Conservation (phyloP, 495 filamentous ascomycete genomes). For the Choiromyces venosus region DNA sequence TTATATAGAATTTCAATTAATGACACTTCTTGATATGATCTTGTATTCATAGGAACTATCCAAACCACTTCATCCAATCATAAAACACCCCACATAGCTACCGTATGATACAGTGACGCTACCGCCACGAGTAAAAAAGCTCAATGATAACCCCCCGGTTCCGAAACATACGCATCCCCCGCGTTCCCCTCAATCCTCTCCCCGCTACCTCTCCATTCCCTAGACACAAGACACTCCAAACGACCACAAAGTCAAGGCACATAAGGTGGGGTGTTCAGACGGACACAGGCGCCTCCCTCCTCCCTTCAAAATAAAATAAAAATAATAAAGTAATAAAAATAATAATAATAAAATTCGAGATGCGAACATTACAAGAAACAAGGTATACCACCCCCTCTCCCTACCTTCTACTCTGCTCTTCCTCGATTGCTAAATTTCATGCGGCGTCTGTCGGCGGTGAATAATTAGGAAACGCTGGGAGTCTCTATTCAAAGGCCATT, state of each 20-base stretch:
- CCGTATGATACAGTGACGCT: not conserved
- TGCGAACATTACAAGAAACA: conserved; percentile 23
- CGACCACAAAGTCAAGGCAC: conserved; percentile 12
- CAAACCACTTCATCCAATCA: not conserved
- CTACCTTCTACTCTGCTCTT: not conserved
- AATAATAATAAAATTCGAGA: conserved; percentile 3
- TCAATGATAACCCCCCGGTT: not conserved
- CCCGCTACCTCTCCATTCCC: not conserved
- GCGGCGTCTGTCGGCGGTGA: not conserved
- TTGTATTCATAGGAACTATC: not conserved
- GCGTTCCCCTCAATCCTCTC: conserved; percentile 12
- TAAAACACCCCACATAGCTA: not conserved
- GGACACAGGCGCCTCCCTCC: too few relatives aligned
- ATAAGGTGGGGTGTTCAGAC: conserved; percentile 14
- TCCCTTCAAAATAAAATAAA: conserved; percentile 18
- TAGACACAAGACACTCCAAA: not conserved
- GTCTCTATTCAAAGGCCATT: conserved; percentile 27
- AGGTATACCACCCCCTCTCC: conserved; percentile 14
- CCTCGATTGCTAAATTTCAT: not conserved
- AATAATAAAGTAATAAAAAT: conserved; percentile 23
- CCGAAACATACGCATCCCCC: conserved; percentile 7
- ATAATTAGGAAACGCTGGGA: conserved; percentile 31
- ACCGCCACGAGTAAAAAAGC: not conserved
- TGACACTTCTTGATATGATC: not conserved
- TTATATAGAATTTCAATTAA: not conserved